Base-by-base conservation (phyloP, 768 basidiomycete species). In the Hydnum rufescens region DNA sequence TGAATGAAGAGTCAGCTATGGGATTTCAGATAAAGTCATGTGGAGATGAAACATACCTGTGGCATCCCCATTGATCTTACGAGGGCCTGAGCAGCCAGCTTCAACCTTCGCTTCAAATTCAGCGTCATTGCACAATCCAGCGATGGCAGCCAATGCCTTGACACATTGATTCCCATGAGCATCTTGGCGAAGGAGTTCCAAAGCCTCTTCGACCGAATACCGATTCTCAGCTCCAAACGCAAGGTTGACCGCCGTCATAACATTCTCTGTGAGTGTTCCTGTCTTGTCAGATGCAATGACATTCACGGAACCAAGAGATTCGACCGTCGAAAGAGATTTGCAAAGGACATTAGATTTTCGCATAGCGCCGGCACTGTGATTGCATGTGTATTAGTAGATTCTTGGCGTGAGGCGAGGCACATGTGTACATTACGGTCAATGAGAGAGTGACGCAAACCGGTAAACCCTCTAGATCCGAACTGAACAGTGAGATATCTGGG, bases 201-300 rank as follows among this genome's bases (percentile, higher is more conserved):
- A n/a, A n/a, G n/a, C n/a, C n/a, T n/a, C n/a, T n/a, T n/a, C n/a
- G n/a, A n/a, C n/a, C n/a, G n/a, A n/a, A n/a, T n/a, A n/a, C n/a
- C n/a, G n/a, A n/a, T n/a, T n/a, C n/a, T n/a, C n/a, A n/a, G n/a
- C n/a, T n/a, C n/a, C n/a, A n/a, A n/a, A n/a, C n/a, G n/a, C n/a
- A n/a, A n/a, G n/a, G n/a, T n/a, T n/a, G n/a, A n/a, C n/a, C n/a
- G 26, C 78, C 13, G 79, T 80, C 79, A 81, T 81, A 60, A 80
- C 78, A 60, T 81, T 81, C 36, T 76, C 64, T 5, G 79, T 81
- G 51, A 81, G 62, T 16, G 79, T 81, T 6, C 79, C 79, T 1
- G 79, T 81, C 62, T 81, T 81, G 59, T 81, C 79, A 5, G 79
- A 80, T 3, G 79, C 79, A 8, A 81, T 65, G 6, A 80, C 67